Conservation (phyloP, 1,284 basidiomycete species). For the Macrocystidia cucumis region DNA sequence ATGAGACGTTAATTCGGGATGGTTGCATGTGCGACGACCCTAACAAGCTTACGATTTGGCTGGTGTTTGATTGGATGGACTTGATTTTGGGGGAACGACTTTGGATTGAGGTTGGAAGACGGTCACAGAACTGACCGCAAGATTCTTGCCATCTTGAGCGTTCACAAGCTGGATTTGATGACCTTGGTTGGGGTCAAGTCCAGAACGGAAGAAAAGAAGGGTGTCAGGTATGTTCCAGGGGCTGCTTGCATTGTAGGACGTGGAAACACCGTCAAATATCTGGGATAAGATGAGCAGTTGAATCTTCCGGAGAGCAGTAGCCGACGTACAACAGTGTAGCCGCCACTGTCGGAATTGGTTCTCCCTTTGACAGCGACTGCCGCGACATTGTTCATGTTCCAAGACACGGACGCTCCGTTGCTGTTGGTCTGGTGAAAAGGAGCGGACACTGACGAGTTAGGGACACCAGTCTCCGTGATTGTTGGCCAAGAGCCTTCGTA, state of each 20-base stretch:
- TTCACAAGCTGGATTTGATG: constrained; percentile 22
- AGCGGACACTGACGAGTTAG: constrained; percentile 17
- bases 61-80: constrained; percentile 2
- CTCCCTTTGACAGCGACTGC: constrained; percentile 21
- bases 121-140: constrained; percentile 15
- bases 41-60: no score
- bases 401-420: constrained; percentile 16
- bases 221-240: constrained; percentile 23
- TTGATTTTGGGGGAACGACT: not conserved
- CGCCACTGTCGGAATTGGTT: constrained; percentile 14
- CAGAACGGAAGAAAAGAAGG: constrained; percentile 24
- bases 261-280: constrained; percentile 18
- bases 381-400: constrained; percentile 18
- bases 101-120: constrained; percentile 10
- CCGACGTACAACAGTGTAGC: constrained; percentile 19
- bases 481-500: constrained; percentile 19
- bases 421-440: constrained; percentile 18
- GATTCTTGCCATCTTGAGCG: constrained; percentile 10
- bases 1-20: no score
- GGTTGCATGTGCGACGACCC: no score
- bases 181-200: constrained; percentile 19
- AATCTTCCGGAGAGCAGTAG: not conserved
- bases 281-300: constrained; percentile 6
- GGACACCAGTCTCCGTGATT: constrained; percentile 14
- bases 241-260: constrained; percentile 21